Percentiles rank a stretch among this genome's conserved stretches.
Evolutionary conservation across 1,139 yeast species (phyloP).

Genomic region (Trichomonascaceae sp.): DNA sequence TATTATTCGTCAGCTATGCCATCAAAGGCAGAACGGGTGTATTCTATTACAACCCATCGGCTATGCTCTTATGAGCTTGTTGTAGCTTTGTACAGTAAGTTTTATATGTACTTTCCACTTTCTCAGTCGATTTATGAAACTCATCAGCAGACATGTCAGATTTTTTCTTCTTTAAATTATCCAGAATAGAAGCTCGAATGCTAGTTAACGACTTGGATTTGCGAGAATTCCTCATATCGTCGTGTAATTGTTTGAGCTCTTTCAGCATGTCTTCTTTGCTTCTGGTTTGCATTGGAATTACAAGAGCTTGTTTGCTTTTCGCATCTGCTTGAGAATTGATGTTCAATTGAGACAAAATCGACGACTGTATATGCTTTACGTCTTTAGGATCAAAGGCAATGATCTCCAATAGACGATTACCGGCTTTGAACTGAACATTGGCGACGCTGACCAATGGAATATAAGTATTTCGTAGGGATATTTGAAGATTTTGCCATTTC

Average conservation of each 20-base stretch:
- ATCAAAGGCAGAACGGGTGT: too few species aligned
- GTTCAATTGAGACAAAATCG: conserved; percentile 65
- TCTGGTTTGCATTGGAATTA: conserved; percentile 62
- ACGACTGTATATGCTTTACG: conserved; percentile 59
- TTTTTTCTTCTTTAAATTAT: conserved; percentile 53
- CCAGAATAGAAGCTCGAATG: conserved; percentile 57
- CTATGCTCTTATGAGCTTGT: conserved; percentile 48
- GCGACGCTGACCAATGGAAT: conserved; percentile 61
- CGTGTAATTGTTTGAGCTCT: conserved; percentile 47
- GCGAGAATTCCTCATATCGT: conserved; percentile 54
- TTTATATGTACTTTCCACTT: conserved; percentile 65
- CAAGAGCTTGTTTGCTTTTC: conserved; percentile 63
- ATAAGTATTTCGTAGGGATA: conserved; percentile 46
- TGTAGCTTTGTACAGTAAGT: conserved; percentile 52
- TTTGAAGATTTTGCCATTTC: conserved; percentile 55
- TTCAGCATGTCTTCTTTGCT: conserved; percentile 57
- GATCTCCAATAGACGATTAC: conserved; percentile 51
- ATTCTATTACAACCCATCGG: conserved; percentile 1
- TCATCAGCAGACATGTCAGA: conserved; percentile 58
- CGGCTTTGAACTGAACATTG: conserved; percentile 67
- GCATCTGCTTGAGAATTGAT: conserved; percentile 76
- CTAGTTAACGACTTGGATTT: conserved; percentile 48
- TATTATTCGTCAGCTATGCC: too few species aligned
- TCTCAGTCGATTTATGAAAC: conserved; percentile 57
- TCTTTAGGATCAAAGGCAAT: conserved; percentile 81